Base-by-base conservation (phyloP, 2,329 filamentous ascomycete genomes). In the Sarocladium strictum region DNA sequence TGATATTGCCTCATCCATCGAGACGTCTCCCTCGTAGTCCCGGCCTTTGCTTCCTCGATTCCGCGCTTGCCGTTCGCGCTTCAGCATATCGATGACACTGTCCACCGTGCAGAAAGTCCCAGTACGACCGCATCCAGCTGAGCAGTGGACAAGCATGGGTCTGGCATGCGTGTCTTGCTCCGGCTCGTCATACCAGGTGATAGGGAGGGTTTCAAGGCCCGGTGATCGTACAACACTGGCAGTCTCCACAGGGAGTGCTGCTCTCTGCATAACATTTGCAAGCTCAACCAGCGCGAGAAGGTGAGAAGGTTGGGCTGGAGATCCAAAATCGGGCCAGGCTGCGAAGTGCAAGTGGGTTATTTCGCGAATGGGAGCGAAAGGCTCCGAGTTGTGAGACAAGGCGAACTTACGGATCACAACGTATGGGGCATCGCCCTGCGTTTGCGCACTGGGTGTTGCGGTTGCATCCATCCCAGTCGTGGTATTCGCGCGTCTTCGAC, bases 101-200 rank as follows among this genome's bases (percentile, higher is more conserved):
- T 97, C 94, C 15, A 97, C 91, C 0, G 94, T 96, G 68, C 94
- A 97, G 66, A 97, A 99, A 0, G 94, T 93, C 3, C 94, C 94
- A 0, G 94, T 99, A 14, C 94, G 87, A 1, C 94, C 94, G 70
- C 94, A 99, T 0, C 94, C 94, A 3, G 94, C 94, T 54, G 90
- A 96, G 72, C 94, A 99, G 68, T 99, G 94, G 0, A 99, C 93
- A 21, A 99, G 69, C 62, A 97, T 84, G 7, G 93, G 93, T 27
- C 89, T 79, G 23, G 78, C 61, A 1, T 70, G 63, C 7, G 69
- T 65, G 23, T 77, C 72, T 1, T 73, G 66, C 59, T 86, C 83
- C 0, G 87, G 84, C 47, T 87, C 84, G 29, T 84, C 77, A 23
- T 78, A 73, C 69, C 77, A 79, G 2, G 73, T 67, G 51, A 76